Evolutionary conservation across 1,284 basidiomycete species (phyloP).

Genomic region (Ceratobasidium sp.): DNA sequence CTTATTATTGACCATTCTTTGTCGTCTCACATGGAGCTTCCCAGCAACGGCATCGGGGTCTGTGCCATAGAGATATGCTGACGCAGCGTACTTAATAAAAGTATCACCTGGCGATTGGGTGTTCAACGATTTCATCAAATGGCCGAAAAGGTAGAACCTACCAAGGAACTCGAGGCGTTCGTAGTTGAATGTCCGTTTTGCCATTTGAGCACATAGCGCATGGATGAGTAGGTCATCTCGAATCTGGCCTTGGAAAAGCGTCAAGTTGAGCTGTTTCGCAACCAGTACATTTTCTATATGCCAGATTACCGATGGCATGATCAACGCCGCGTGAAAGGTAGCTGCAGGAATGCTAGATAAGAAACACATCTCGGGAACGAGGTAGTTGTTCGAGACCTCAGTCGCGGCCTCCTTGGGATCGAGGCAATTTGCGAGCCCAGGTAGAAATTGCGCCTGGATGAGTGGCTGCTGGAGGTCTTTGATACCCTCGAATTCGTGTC

Average conservation of each 20-base stretch:
- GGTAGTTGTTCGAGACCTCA: constrained; percentile 53
- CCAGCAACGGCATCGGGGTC: constrained; percentile 74
- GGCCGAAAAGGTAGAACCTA: constrained; percentile 53
- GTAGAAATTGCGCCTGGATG: constrained; percentile 72
- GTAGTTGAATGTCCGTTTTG: constrained; percentile 77
- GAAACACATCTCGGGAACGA: constrained; percentile 81
- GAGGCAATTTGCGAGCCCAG: constrained; percentile 68
- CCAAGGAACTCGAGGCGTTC: constrained; percentile 85
- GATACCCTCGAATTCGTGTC: constrained; percentile 72
- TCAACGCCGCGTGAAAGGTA: constrained; percentile 71
- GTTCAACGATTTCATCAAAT: constrained; percentile 9
- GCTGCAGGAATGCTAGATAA: constrained; percentile 81
- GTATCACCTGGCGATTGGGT: constrained; percentile 71
- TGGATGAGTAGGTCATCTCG: constrained; percentile 70
- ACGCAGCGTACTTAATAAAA: constrained; percentile 81
- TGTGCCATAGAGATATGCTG: constrained; percentile 78
- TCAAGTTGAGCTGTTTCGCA: constrained; percentile 81
- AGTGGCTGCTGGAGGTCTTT: constrained; percentile 75
- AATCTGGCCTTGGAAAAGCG: constrained; percentile 72
- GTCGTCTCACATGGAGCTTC: constrained; percentile 71
- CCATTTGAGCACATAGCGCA: constrained; percentile 77
- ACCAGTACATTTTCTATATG: constrained; percentile 78
- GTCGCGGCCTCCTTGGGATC: constrained; percentile 26
- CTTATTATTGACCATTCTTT: constrained; percentile 79
- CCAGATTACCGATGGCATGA: constrained; percentile 78